phyloP scores from a whole-genome alignment of 768 basidiomycete species.

The Tulasnella sp. region DNA sequence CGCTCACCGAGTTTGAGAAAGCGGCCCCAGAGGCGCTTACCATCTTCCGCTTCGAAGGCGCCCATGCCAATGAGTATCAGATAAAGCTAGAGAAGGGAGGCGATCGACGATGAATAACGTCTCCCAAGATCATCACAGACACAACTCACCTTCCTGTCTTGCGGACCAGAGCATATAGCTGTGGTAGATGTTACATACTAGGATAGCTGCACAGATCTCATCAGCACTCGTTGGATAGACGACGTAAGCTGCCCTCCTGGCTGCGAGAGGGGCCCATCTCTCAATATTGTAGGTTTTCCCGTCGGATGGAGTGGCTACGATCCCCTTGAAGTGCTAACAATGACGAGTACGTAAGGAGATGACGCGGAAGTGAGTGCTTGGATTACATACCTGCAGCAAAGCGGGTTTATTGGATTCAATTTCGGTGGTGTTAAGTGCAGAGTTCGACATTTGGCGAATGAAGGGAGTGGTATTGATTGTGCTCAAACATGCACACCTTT shows the following conservation, averaged over 20 bases:
- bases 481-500: too few species aligned
- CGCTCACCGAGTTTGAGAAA: slow-evolving; percentile 3
- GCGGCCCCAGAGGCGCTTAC: not conserved
- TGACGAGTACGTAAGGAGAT: too few species aligned
- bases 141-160: too few species aligned
- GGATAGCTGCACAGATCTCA: slow-evolving; percentile 1
- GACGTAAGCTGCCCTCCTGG: slow-evolving; percentile 17
- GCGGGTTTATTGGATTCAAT: too few species aligned
- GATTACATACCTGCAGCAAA: too few species aligned
- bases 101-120: not conserved
- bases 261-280: slow-evolving; percentile 22
- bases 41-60: not conserved
- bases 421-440: too few species aligned
- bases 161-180: not conserved
- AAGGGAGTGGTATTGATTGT: too few species aligned
- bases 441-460: too few species aligned
- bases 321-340: slow-evolving; percentile 22
- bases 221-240: not conserved
- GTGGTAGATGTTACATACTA: not conserved
- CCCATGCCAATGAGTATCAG: not conserved
- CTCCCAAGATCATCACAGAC: not conserved
- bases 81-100: not conserved
- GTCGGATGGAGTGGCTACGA: slow-evolving; percentile 17
- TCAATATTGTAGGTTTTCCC: slow-evolving; percentile 19
- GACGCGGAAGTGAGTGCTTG: too few species aligned